Conservation (phyloP, 441 rosid genomes). For the Erodium moschatum region DNA sequence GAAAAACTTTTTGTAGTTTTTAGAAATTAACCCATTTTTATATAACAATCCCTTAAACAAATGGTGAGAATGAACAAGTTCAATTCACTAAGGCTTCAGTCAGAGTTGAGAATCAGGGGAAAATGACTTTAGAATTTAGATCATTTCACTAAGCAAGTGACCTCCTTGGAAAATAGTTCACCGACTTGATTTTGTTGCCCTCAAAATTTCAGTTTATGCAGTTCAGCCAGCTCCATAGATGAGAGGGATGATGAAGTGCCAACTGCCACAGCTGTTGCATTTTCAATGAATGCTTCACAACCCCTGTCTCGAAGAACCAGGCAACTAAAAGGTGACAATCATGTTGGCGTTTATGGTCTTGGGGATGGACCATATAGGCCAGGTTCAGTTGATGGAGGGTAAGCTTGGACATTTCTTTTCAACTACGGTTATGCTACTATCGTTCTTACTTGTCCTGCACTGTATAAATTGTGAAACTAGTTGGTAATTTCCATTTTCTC, state of each 20-base stretch:
- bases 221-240: conserved; percentile 64
- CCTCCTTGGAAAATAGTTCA: conserved; percentile 15
- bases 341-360: conserved; percentile 45
- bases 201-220: conserved; percentile 43
- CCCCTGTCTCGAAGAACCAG: conserved; percentile 90
- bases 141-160: conserved; percentile 4
- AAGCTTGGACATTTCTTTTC: conserved; percentile 24
- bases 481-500: neutral
- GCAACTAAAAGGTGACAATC: conserved; percentile 65
- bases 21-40: too few relatives aligned
- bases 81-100: neutral
- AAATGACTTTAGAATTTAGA: conserved; percentile 1
- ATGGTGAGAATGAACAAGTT: neutral
- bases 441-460: neutral
- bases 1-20: too few relatives aligned
- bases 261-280: conserved; percentile 65
- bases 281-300: conserved; percentile 55
- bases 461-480: neutral
- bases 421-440: conserved; percentile 1
- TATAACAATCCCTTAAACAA: neutral
- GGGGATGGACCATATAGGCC: conserved; percentile 60
- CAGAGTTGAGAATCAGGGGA: neutral
- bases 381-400: conserved; percentile 70
- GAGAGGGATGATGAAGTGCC: conserved; percentile 87
- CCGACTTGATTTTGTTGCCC: conserved; percentile 16